Evolutionary conservation across 495 filamentous ascomycete species (phyloP).

Genomic region (Delitschia confertaspora): DNA sequence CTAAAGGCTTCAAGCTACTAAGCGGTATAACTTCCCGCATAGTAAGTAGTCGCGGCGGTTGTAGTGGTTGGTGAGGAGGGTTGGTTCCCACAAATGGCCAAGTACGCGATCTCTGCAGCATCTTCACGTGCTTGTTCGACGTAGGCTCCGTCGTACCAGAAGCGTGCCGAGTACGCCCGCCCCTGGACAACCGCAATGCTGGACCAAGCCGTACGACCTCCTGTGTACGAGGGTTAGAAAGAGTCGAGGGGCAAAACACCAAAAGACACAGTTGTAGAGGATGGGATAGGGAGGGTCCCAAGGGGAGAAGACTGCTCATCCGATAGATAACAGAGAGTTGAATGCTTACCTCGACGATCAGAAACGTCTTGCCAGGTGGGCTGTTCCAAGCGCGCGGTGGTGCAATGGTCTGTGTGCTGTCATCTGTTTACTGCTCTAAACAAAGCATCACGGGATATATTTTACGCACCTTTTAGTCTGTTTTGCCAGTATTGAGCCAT

Average conservation of each 20-base stretch:
- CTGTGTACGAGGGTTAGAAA: constrained; percentile 7
- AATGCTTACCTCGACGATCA: constrained; percentile 23
- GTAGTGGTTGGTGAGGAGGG: background rate
- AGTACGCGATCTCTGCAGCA: constrained; percentile 24
- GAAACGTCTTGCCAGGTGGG: constrained; percentile 25
- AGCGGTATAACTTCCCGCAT: too few relatives aligned
- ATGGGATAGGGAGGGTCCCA: background rate
- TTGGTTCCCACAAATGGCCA: background rate
- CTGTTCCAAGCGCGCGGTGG: background rate
- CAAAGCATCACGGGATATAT: background rate
- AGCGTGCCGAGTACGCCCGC: constrained; percentile 13
- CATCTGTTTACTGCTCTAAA: background rate
- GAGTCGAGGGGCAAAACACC: background rate
- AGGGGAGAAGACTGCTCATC: background rate
- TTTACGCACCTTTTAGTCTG: constrained; percentile 14
- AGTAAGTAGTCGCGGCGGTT: background rate
- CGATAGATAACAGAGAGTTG: background rate
- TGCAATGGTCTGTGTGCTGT: constrained; percentile 26
- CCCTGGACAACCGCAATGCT: constrained; percentile 16
- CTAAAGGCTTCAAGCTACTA: too few relatives aligned
- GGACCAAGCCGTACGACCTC: constrained; percentile 29
- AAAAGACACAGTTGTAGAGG: background rate
- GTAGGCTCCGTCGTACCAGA: constrained; percentile 22
- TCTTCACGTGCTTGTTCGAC: constrained; percentile 22
- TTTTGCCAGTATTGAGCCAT: constrained; percentile 11